These are phyloP conservation scores for Coniochaeta pulveracea DNA, from an alignment of 2,329 filamentous ascomycete genomes.

Conservation along the genomic window DNA sequence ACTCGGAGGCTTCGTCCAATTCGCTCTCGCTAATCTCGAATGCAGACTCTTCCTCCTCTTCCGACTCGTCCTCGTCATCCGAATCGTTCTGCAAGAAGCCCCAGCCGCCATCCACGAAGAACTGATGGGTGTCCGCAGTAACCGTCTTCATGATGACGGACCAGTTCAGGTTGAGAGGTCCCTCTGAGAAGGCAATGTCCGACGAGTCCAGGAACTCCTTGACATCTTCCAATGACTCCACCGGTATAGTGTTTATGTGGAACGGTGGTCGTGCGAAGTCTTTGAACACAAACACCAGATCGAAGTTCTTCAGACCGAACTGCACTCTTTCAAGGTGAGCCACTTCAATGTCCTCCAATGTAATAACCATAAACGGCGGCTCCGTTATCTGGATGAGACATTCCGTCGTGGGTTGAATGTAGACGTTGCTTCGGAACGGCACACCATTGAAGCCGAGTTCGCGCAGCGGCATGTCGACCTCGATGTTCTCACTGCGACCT, in stretches of 20 bases:
- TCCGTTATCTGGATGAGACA: constrained; percentile 95
- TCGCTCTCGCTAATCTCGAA: constrained; percentile 88
- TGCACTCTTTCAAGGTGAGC: constrained; percentile 92
- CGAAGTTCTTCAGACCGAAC: constrained; percentile 97
- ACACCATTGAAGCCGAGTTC: constrained; percentile 97
- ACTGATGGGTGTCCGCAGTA: constrained; percentile 81
- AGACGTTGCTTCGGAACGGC: constrained; percentile 87
- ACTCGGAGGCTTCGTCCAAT: constrained; percentile 68
- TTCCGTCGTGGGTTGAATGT: constrained; percentile 92
- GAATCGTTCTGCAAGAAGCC: constrained; percentile 80
- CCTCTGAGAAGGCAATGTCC: constrained; percentile 88
- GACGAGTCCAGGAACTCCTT: constrained; percentile 97
- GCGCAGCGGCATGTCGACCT: constrained; percentile 93
- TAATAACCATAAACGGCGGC: constrained; percentile 91
- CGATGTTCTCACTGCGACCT: constrained; percentile 78
- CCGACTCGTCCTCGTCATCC: constrained; percentile 71
- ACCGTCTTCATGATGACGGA: constrained; percentile 99
- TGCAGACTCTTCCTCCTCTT: constrained; percentile 81
- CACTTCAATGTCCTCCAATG: constrained; percentile 89
- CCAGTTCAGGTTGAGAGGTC: constrained; percentile 97
- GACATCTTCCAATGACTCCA: constrained; percentile 86
- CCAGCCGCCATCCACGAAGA: constrained; percentile 95
- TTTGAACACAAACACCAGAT: constrained; percentile 96
- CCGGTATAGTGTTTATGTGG: constrained; percentile 96
- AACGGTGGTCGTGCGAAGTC: constrained; percentile 85